Base-by-base conservation (phyloP, 305 asterid species). In the Fraxinus albicans region DNA sequence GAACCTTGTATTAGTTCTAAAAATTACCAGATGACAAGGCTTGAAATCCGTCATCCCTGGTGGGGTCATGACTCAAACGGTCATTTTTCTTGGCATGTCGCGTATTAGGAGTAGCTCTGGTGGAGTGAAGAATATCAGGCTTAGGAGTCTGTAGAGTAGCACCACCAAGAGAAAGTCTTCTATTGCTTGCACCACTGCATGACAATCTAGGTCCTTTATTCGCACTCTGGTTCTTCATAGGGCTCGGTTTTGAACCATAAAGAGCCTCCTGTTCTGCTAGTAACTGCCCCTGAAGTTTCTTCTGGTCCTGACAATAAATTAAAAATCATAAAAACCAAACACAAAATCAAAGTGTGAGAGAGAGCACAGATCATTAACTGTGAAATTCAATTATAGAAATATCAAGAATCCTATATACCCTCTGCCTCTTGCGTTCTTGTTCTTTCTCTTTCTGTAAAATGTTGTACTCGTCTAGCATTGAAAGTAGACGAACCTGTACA, bases 161-260 rank as follows among this genome's bases (percentile, higher is more conserved):
- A 50, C 94, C 98, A 75, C 99, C 99, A 63, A 97, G 93, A 87
- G 98, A 95, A 23, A 94, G 94, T 87, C 97, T 87, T 88, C 95
- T 88, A 84, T 87, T 93, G 90, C 87, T 90, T 82, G 90, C 86
- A 67, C 86, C 93, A 80, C 93, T 91, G 40, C 89, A 91, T 23
- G 99, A 96, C 90, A 93, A 78, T 84, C 99, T 85, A 8, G 88
- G 77, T 50, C 95, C 97, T 89, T 95, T 96, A 84, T 92, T 96
- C 38, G 87, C 95, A 84, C 92, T 90, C 87, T 90, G 97, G 87
- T 92, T 92, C 91, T 94, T 96, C 98, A 96, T 90, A 21, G 98
- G 99, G 80, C 99, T 96, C 44, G 99, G 98, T 87, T 95, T 96
- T 69, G 98, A 95, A 73, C 99, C 99, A 84, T 93, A 95, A 84